phyloP scores from a whole-genome alignment of 2,329 filamentous ascomycete species.

The Thelonectria olida region DNA sequence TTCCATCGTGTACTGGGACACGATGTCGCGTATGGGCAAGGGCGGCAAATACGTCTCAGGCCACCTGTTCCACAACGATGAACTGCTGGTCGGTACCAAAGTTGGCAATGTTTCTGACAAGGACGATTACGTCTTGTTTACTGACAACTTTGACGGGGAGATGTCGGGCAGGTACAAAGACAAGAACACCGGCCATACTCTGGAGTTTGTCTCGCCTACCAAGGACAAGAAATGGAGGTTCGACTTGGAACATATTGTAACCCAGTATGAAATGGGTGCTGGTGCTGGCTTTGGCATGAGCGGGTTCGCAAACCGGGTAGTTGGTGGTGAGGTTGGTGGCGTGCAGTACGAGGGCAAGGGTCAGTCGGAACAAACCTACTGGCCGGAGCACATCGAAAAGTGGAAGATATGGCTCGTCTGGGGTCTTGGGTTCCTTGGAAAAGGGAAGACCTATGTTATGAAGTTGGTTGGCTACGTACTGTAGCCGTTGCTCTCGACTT shows the following conservation, averaged over 20 bases:
- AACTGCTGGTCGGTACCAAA: slow-evolving; percentile 4
- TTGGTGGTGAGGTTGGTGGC: slow-evolving; percentile 6
- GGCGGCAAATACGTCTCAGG: not conserved
- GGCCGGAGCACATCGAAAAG: slow-evolving; percentile 8
- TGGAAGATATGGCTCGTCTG: slow-evolving; percentile 7
- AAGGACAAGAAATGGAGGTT: slow-evolving; percentile 6
- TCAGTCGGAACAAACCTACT: slow-evolving; percentile 5
- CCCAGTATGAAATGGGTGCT: slow-evolving; percentile 9
- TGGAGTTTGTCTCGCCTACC: slow-evolving; percentile 3
- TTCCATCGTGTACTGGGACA: slow-evolving; percentile 5
- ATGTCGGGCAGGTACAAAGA: slow-evolving; percentile 6
- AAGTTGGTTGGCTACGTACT: slow-evolving; percentile 6
- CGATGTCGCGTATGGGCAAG: not conserved
- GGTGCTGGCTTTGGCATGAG: slow-evolving; percentile 5
- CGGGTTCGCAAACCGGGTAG: slow-evolving; percentile 5
- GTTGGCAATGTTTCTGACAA: slow-evolving; percentile 5
- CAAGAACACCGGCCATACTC: slow-evolving; percentile 5
- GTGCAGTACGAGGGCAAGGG: slow-evolving; percentile 3
- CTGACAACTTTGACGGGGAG: slow-evolving; percentile 1
- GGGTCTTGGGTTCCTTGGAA: slow-evolving; percentile 4
- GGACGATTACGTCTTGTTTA: slow-evolving; percentile 7
- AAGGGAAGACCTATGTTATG: slow-evolving; percentile 3
- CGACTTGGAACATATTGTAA: slow-evolving; percentile 5
- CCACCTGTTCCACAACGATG: slow-evolving; percentile 1
- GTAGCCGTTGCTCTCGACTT: not conserved